Percentiles rank a stretch among this genome's conserved stretches.
phyloP scores from a whole-genome alignment of 129 eudicot genomes.

The Sambucus nigra region DNA sequence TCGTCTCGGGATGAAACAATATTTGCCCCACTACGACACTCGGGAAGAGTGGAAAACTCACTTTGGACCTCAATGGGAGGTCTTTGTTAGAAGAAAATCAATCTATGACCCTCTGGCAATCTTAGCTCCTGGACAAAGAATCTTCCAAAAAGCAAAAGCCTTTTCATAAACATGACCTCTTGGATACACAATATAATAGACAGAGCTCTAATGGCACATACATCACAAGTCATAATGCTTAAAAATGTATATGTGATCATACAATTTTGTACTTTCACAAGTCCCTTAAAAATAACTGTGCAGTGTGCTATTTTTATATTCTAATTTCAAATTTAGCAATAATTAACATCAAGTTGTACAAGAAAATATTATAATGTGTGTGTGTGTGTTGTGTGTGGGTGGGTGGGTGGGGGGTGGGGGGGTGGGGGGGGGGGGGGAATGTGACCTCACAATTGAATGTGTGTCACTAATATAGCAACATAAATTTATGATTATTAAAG shows the following conservation, averaged over 20 bases:
- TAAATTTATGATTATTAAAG: too few species aligned
- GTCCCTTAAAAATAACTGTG: not conserved
- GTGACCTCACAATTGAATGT: too few species aligned
- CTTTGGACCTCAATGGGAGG: conserved; percentile 73
- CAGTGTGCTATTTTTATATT: not conserved
- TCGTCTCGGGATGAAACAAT: conserved; percentile 64
- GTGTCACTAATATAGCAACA: too few species aligned
- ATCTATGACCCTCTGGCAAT: conserved; percentile 79
- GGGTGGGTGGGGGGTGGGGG: too few species aligned
- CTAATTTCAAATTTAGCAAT: not conserved
- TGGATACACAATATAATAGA: not conserved
- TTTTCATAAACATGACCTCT: conserved; percentile 19
- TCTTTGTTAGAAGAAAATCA: conserved; percentile 48
- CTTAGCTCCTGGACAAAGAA: conserved; percentile 89
- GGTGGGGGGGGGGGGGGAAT: too few species aligned
- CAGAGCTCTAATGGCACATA: not conserved
- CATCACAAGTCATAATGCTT: conserved; percentile 1
- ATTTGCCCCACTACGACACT: conserved; percentile 70
- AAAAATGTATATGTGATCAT: not conserved
- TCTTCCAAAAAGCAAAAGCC: conserved; percentile 44
- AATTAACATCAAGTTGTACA: not conserved
- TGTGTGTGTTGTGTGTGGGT: too few species aligned
- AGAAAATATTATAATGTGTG: too few species aligned
- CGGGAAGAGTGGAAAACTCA: conserved; percentile 76
- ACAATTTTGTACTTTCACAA: not conserved